Base-by-base conservation (phyloP, 306 rosid genomes). In the Geum urbanum region DNA sequence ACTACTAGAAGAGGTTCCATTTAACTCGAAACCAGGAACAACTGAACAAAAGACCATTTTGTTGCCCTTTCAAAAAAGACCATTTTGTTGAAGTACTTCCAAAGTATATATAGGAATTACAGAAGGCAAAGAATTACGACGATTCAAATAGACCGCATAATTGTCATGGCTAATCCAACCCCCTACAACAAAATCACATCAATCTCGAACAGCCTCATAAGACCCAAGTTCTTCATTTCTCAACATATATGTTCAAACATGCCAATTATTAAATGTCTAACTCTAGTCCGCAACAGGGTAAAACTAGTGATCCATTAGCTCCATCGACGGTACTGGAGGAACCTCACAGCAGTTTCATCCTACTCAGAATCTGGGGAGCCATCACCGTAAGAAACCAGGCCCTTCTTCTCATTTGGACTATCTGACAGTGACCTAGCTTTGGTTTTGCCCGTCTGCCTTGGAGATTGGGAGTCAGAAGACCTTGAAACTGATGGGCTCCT, bases 361-460 rank as follows among this genome's bases (percentile, higher is more conserved):
- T 52, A 56, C 72, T 82, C 20, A 14, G 83, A 81, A 51, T 85
- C 86, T 0, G 87, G 91, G 67, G 89, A 80, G 41, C 87, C 84
- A 71, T 94, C 95, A 0, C 81, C 99, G 58, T 94, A 94, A 0
- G 97, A 87, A 55, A 94, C 99, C 78, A 94, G 73, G 67, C 97
- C 97, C 78, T 77, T 87, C 85, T 86, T 94, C 74, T 81, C 92
- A 44, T 57, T 75, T 8, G 87, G 88, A 74, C 97, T 88, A 57
- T 81, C 75, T 5, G 98, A 88, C 0, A 92, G 81, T 15, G 97
- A 86, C 47, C 78, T 77, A 9, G 95, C 86, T 78, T 81, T 80
- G 73, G 70, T 83, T 78, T 73, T 77, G 68, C 78, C 78, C 9
- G 66, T 78, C 71, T 61, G 81, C 27, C 43, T 74, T 3, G 91